phyloP scores from a whole-genome alignment of 352 stramenopile species.

The Phytophthora chlamydospora region DNA sequence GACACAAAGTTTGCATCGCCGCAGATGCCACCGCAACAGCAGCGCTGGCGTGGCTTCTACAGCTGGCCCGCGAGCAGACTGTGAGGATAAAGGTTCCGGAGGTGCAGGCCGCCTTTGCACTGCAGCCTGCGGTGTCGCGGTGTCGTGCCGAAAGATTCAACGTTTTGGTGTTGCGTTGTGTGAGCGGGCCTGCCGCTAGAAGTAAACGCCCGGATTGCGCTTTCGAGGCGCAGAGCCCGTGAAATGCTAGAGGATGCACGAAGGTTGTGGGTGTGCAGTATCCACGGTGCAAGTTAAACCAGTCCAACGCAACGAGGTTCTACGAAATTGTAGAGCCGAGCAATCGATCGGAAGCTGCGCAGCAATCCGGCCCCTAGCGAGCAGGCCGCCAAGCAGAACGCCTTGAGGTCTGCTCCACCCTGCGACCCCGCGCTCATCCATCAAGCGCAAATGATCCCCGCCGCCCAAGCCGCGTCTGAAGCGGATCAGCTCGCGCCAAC shows the following conservation, averaged over 20 bases:
- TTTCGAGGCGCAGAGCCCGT: constrained; percentile 12
- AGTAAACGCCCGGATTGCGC: constrained; percentile 30
- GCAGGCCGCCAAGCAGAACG: not conserved
- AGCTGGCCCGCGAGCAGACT: constrained; percentile 27
- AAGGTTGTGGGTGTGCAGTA: constrained; percentile 11
- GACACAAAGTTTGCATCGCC: not conserved
- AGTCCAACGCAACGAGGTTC: not conserved
- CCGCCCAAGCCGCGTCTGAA: not conserved
- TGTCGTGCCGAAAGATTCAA: not conserved
- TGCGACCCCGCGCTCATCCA: constrained; percentile 1
- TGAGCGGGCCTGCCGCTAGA: constrained; percentile 1
- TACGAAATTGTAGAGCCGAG: not conserved
- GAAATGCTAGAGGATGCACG: not conserved
- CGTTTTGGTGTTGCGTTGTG: constrained; percentile 1
- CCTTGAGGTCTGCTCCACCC: constrained; percentile 2
- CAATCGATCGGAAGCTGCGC: not conserved
- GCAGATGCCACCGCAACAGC: not conserved
- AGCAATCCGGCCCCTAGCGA: too few species aligned
- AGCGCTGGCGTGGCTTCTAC: constrained; percentile 10
- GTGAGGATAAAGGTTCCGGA: constrained; percentile 27
- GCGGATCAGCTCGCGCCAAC: not conserved
- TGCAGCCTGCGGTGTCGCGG: not conserved
- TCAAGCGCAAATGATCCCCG: constrained; percentile 11
- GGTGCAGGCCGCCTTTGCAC: constrained; percentile 25
- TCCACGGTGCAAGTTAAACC: not conserved